Base-by-base conservation (phyloP, 768 basidiomycete genomes). In the Mycena metata region DNA sequence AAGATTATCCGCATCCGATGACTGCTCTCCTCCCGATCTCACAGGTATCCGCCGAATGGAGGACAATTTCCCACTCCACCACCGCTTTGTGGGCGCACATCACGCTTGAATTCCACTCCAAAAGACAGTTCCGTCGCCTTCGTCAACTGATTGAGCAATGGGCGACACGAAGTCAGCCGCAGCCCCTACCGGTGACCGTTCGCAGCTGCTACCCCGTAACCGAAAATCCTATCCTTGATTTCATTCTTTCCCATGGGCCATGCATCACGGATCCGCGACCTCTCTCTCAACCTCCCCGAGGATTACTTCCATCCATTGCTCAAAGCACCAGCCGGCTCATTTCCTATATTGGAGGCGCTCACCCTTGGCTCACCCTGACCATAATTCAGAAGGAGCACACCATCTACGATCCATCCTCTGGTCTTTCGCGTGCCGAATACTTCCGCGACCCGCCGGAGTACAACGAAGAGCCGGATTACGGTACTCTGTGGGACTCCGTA, bases 221-320 rank as follows among this genome's bases (percentile, higher is more conserved):
- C n/a, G n/a, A n/a, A n/a, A n/a, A n/a, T n/a, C n/a, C n/a, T n/a
- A n/a, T n/a, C n/a, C n/a, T n/a, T n/a, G n/a, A n/a, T n/a, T n/a
- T n/a, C n/a, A n/a, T n/a, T n/a, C n/a, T n/a, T n/a, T n/a, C n/a
- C n/a, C n/a, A n/a, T n/a, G n/a, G n/a, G n/a, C n/a, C n/a, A n/a
- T n/a, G n/a, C n/a, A n/a, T n/a, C n/a, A n/a, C n/a, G 60, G 23
- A 62, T 62, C n/a, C 26, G 60, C 50, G 50, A 39, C 6, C 50
- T 62, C 16, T 43, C 23, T 6, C 60, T 62, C 12, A 21, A 51
- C 15, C 60, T 62, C 33, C 60, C 60, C 13, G 17, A 15, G 5
- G 30, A 19, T 0, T 49, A 59, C 13, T 59, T 59, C 26, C 47
- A 16, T n/a, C 64, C 17, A 1, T 66, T 11, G 47, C 59, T 33